Conservation (phyloP, 768 basidiomycete genomes). For the Pleurotus djamor region DNA sequence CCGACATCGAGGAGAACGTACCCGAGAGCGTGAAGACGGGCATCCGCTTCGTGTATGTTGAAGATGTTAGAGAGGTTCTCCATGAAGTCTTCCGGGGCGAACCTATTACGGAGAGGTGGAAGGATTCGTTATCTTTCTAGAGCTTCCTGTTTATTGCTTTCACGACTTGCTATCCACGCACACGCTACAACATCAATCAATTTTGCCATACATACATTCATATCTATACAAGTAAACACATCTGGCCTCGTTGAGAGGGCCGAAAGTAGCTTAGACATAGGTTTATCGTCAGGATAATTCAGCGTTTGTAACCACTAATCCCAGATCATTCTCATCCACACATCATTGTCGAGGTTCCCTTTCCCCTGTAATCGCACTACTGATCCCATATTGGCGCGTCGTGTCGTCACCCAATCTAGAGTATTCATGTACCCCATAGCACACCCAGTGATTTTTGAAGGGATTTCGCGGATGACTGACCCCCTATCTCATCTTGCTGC, state of each 20-base stretch:
- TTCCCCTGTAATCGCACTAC: too few relatives aligned
- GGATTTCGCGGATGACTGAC: too few relatives aligned
- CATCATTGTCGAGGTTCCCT: too few relatives aligned
- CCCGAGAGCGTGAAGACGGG: constrained; percentile 95
- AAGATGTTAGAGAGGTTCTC: constrained; percentile 88
- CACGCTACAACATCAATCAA: not conserved
- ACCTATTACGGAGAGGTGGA: constrained; percentile 60
- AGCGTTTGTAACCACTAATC: not conserved
- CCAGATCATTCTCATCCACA: not conserved
- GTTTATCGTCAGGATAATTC: constrained; percentile 6
- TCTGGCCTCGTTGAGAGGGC: not conserved
- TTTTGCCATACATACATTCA: not conserved
- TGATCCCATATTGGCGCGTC: too few relatives aligned
- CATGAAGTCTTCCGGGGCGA: constrained; percentile 79
- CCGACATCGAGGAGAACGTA: constrained; percentile 97
- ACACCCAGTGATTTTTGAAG: too few relatives aligned
- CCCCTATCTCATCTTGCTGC: too few relatives aligned
- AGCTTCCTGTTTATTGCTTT: constrained; percentile 1
- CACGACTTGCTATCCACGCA: not conserved
- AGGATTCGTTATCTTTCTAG: constrained; percentile 45
- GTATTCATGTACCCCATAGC: too few relatives aligned
- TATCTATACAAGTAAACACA: not conserved
- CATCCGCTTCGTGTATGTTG: constrained; percentile 93
- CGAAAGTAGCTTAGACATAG: constrained; percentile 5
- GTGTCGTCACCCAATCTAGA: too few relatives aligned